These are phyloP conservation scores for Saccharomyces hybrid DNA, from an alignment of 1,139 yeast species.

Conservation along the genomic window DNA sequence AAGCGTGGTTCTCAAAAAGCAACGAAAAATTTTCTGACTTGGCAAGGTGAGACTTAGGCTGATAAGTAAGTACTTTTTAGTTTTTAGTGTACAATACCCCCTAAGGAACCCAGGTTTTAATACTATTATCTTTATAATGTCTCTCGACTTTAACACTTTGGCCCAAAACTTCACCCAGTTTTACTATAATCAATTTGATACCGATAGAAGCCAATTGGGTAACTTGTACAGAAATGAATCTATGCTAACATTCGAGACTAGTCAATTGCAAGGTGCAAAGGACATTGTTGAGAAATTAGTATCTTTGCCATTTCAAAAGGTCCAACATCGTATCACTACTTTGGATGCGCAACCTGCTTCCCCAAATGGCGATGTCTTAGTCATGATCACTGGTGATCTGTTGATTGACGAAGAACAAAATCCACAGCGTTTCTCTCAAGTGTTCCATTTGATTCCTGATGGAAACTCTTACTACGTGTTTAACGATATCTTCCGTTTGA, in stretches of 20 bases:
- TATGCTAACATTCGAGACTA: constrained; percentile 93
- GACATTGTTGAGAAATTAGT: constrained; percentile 84
- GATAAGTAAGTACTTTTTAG: background rate
- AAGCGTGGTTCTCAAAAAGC: background rate
- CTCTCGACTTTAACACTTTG: constrained; percentile 63
- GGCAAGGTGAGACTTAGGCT: background rate
- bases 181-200: constrained; percentile 91
- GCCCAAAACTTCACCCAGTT: constrained; percentile 80
- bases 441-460: constrained; percentile 92
- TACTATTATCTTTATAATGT: constrained; percentile 12
- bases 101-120: background rate
- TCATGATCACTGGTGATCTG: constrained; percentile 96
- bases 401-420: constrained; percentile 85
- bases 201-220: constrained; percentile 87
- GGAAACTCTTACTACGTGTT: constrained; percentile 85
- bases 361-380: constrained; percentile 86
- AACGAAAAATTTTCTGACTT: background rate
- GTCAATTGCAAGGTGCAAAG: constrained; percentile 91
- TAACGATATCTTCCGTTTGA: constrained; percentile 93
- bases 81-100: background rate
- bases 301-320: constrained; percentile 84
- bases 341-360: constrained; percentile 98
- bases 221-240: constrained; percentile 93
- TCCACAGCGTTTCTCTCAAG: constrained; percentile 94
- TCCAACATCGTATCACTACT: constrained; percentile 85